A percentile compares a stretch with the other conserved stretches of the same genome.
These are phyloP conservation scores for Cystobasidium tubakii DNA, from an alignment of 768 basidiomycete genomes.

Conservation along the genomic window DNA sequence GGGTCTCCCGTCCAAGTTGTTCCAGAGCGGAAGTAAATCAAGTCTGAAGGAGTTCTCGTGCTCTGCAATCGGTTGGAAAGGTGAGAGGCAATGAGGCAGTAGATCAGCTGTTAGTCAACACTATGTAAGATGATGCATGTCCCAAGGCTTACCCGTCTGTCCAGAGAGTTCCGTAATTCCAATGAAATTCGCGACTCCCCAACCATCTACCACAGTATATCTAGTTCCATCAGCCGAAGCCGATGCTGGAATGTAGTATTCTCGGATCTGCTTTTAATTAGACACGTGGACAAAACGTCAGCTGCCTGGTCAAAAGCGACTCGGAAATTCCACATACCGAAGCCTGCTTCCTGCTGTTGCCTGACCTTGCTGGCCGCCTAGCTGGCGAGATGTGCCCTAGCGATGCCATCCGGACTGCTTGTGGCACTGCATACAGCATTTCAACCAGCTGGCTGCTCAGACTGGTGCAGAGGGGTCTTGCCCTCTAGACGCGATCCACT, in stretches of 20 bases:
- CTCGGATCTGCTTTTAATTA: neutral
- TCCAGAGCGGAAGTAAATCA: conserved; percentile 56
- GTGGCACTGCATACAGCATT: neutral
- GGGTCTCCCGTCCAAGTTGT: conserved; percentile 44
- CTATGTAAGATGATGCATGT: too few relatives aligned
- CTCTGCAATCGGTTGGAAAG: conserved; percentile 37
- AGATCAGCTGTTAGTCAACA: too few relatives aligned
- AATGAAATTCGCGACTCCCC: conserved; percentile 57
- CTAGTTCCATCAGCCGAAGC: conserved; percentile 42
- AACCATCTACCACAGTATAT: conserved; percentile 54
- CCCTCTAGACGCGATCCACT: neutral
- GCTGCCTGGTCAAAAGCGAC: neutral
- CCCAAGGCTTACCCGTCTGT: conserved; percentile 46
- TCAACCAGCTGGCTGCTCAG: neutral
- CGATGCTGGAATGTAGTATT: conserved; percentile 19
- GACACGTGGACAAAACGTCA: too few relatives aligned
- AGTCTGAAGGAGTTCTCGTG: conserved; percentile 52
- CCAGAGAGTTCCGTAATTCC: conserved; percentile 52
- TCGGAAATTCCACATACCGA: neutral
- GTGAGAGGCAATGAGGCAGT: neutral
- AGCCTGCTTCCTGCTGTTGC: neutral
- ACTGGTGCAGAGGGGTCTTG: neutral
- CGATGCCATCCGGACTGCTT: neutral
- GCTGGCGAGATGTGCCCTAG: neutral
- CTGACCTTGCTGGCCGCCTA: neutral